phyloP scores from a whole-genome alignment of 2,329 filamentous ascomycete species.

The Xylariales sp. region DNA sequence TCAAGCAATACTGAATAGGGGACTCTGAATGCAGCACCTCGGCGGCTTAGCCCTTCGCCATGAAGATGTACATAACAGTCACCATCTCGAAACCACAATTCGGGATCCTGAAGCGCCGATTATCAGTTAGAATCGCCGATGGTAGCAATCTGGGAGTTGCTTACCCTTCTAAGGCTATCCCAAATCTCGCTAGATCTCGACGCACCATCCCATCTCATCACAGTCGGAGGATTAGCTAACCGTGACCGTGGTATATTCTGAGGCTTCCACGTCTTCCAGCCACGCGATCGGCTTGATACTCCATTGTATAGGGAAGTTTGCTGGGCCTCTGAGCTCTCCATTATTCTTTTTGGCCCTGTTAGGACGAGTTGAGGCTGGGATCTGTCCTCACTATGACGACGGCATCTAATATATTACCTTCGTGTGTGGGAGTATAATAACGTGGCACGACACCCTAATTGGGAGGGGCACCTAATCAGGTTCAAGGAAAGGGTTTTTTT shows the following conservation, averaged over 20 bases:
- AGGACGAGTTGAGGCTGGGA: constrained; percentile 7
- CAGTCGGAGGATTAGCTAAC: constrained; percentile 43
- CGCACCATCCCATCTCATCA: constrained; percentile 65
- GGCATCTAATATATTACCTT: neutral
- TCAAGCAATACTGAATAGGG: constrained; percentile 68
- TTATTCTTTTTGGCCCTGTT: constrained; percentile 12
- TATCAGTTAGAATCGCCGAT: constrained; percentile 24
- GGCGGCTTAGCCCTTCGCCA: constrained; percentile 70
- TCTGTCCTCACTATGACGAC: neutral
- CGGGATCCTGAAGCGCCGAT: constrained; percentile 69
- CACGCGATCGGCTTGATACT: constrained; percentile 50
- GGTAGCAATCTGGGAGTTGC: constrained; percentile 40
- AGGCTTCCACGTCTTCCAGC: constrained; percentile 52
- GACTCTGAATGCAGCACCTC: constrained; percentile 75
- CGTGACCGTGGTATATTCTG: constrained; percentile 49
- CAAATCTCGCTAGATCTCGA: constrained; percentile 57
- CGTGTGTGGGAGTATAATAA: neutral
- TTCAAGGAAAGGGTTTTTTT: neutral
- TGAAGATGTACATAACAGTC: constrained; percentile 79
- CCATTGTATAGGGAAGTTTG: constrained; percentile 50
- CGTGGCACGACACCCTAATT: neutral
- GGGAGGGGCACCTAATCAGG: neutral
- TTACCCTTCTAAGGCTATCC: constrained; percentile 61
- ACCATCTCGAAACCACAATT: constrained; percentile 75
- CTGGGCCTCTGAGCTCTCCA: constrained; percentile 33